Percentiles rank a stretch among this genome's conserved stretches.
Evolutionary conservation across 305 asterid genomes (phyloP).

Genomic region (Rubia balearica): DNA sequence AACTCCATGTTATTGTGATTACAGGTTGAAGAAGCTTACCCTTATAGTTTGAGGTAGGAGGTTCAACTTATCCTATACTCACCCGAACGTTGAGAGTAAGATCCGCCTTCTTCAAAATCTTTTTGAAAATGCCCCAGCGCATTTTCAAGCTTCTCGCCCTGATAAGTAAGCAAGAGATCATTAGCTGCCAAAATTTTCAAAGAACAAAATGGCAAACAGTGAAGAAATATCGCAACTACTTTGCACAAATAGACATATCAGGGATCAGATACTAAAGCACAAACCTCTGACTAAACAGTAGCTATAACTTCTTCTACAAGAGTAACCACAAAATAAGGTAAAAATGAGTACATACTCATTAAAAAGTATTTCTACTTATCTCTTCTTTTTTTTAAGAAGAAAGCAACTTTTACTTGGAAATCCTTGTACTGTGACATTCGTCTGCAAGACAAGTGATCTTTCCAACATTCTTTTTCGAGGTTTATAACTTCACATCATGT

Average conservation of each 20-base stretch:
- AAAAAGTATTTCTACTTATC: neutral
- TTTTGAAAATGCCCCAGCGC: constrained; percentile 83
- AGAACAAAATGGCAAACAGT: neutral
- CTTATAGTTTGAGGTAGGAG: constrained; percentile 16
- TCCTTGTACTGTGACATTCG: neutral
- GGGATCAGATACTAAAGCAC: neutral
- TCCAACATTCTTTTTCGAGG: neutral
- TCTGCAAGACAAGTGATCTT: neutral
- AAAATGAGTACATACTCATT: too few relatives aligned
- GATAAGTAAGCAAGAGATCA: constrained; percentile 17
- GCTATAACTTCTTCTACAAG: too few relatives aligned
- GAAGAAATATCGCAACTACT: neutral
- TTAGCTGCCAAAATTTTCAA: neutral
- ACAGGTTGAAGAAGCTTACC: constrained; percentile 20
- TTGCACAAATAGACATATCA: neutral
- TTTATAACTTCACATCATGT: neutral
- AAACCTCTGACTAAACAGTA: neutral
- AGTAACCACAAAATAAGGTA: too few relatives aligned
- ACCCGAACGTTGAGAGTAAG: constrained; percentile 76
- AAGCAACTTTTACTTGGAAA: too few relatives aligned
- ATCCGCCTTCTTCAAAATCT: constrained; percentile 91
- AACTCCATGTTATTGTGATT: constrained; percentile 23
- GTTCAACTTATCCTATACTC: constrained; percentile 26
- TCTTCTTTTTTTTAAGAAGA: too few relatives aligned
- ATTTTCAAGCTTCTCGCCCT: constrained; percentile 80